Base-by-base conservation (phyloP, 345 rosid species). In the Trapa bicornis region DNA sequence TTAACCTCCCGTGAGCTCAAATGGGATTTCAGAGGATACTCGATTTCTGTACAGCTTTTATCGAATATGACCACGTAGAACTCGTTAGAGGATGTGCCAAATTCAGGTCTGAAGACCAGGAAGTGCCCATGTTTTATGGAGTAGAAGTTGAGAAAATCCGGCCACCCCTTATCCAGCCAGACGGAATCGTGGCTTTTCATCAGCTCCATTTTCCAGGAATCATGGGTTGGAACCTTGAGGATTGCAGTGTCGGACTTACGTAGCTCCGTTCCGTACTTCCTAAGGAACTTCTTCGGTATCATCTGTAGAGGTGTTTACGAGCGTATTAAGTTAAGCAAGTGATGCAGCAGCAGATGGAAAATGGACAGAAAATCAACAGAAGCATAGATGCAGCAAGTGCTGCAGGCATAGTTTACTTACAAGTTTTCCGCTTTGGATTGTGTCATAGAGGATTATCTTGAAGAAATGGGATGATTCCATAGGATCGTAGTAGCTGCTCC, bases 201-300 rank as follows among this genome's bases (percentile, higher is more conserved):
- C 39, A 70, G 62, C 37, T 70, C 76, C 42, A 75, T 47, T 29
- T 50, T 43, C 79, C 79, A 78, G 6, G 3, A 48, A 3, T 38
- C 47, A 17, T 78, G 79, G 15, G 29, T 50, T 3, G 71, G 68
- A 16, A 70, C 73, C 65, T 47, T 38, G 1, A 75, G 69, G 15
- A 8, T 11, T 2, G 50, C 76, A 2, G 2, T 6, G n/a, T 48
- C 56, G 17, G 70, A 12, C 32, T 17, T 1, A 12, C 3, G 6
- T 6, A 78, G 54, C 17, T 37, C 45, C 2, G 37, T 29, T 32
- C 78, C 71, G 47, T 66, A 64, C 3, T 69, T 68, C n/a, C 68
- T 71, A 61, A 66, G 68, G 66, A 74, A 71, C 37, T 54, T 72
- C 36, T 45, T 66, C 6, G 78, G 81, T 47, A 78, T 61, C 58